Percentiles rank a stretch among this genome's conserved stretches.
Conservation (phyloP, 2,329 filamentous ascomycete species). For the Claviceps monticola region DNA sequence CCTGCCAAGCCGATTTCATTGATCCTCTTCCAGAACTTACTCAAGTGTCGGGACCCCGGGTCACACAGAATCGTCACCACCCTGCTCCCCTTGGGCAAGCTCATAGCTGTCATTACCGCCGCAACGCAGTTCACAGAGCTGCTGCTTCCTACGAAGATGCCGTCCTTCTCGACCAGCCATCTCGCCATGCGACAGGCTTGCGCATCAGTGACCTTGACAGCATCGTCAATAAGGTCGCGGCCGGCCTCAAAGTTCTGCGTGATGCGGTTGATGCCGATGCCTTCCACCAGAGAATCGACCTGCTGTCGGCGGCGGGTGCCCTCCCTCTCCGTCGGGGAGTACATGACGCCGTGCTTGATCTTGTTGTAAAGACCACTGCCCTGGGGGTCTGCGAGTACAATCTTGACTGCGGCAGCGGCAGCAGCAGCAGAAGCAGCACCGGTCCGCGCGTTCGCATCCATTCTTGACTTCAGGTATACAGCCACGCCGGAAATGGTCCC, state of each 20-base stretch:
- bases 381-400: conserved; percentile 86
- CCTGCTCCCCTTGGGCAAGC: conserved; percentile 44
- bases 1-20: conserved; percentile 55
- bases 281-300: conserved; percentile 92
- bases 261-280: conserved; percentile 88
- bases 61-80: conserved; percentile 82
- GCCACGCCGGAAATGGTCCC: conserved; percentile 86
- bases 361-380: conserved; percentile 89
- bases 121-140: conserved; percentile 94
- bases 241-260: conserved; percentile 88
- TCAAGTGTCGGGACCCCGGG: conserved; percentile 66
- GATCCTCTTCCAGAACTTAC: conserved; percentile 71
- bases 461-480: conserved; percentile 59
- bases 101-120: conserved; percentile 53
- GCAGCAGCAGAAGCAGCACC: conserved; percentile 10
- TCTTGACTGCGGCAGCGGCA: conserved; percentile 42
- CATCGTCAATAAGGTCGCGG: conserved; percentile 75
- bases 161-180: conserved; percentile 91
- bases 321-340: conserved; percentile 75
- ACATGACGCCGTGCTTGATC: conserved; percentile 90
- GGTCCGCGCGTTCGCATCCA: conserved; percentile 14
- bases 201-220: conserved; percentile 72
- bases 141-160: conserved; percentile 86
- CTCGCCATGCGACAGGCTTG: conserved; percentile 91
- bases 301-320: conserved; percentile 80